These are phyloP conservation scores for Leccinum truebloodii DNA, from an alignment of 768 basidiomycete species.

Conservation along the genomic window DNA sequence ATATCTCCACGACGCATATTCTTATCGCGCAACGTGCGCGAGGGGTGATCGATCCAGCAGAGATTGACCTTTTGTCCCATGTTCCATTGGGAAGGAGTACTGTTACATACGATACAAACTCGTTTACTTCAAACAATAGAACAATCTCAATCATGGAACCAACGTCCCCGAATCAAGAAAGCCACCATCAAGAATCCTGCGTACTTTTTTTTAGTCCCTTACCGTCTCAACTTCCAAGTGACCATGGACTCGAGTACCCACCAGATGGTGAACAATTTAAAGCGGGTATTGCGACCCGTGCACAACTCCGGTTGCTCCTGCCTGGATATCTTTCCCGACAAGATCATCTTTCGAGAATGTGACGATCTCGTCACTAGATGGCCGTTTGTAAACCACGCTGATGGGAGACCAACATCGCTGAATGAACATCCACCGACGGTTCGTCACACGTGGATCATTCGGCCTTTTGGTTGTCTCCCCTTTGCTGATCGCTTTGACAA, in stretches of 20 bases:
- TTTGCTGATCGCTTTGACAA: constrained; percentile 2
- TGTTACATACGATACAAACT: background rate
- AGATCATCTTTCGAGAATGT: constrained; percentile 3
- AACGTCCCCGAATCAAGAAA: background rate
- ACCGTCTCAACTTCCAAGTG: background rate
- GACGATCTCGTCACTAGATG: constrained; percentile 6
- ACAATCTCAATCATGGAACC: background rate
- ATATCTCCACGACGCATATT: no score
- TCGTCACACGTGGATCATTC: background rate
- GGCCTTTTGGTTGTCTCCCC: background rate
- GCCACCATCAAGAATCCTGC: no score
- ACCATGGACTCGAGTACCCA: background rate
- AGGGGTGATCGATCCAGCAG: no score
- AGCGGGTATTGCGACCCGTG: no score
- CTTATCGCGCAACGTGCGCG: no score
- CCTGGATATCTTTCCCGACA: background rate
- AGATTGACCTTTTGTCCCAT: no score
- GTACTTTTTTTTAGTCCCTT: no score
- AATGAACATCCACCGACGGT: constrained; percentile 9
- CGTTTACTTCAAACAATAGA: background rate
- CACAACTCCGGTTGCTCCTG: background rate
- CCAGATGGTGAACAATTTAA: background rate
- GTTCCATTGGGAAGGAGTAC: background rate
- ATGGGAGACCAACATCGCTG: constrained; percentile 7
- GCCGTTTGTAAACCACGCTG: background rate